These are phyloP conservation scores for Diplocarpon rosae DNA, from an alignment of 2,329 filamentous ascomycete species.

Conservation along the genomic window DNA sequence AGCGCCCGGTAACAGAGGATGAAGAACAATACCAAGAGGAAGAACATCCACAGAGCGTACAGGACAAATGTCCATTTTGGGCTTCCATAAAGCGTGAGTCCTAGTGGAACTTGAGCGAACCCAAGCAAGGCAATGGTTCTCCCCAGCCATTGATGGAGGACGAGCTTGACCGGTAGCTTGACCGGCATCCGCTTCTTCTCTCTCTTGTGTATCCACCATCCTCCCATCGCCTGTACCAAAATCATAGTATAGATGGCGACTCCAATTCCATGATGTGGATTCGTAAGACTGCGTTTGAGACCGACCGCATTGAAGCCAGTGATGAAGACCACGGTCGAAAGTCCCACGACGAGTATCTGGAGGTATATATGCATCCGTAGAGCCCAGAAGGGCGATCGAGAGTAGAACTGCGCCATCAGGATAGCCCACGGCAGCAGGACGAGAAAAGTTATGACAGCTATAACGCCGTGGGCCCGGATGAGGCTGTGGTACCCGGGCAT, in stretches of 20 bases:
- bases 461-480: conserved; percentile 58
- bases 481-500: conserved; percentile 60
- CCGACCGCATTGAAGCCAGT: conserved; percentile 73
- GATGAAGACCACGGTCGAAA: conserved; percentile 61
- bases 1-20: conserved; percentile 61
- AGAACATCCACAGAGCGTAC: conserved; percentile 66
- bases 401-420: conserved; percentile 61
- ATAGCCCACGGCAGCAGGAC: conserved; percentile 64
- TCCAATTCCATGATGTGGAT: conserved; percentile 78
- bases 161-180: conserved; percentile 26
- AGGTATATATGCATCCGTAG: conserved; percentile 64
- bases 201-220: conserved; percentile 43
- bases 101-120: conserved; percentile 77
- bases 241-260: conserved; percentile 67
- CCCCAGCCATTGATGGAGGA: conserved; percentile 79
- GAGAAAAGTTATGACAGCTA: conserved; percentile 65
- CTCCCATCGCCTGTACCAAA: conserved; percentile 59
- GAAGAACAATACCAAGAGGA: conserved; percentile 68
- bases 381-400: conserved; percentile 47
- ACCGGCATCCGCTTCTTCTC: conserved; percentile 33
- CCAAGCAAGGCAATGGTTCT: conserved; percentile 68
- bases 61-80: conserved; percentile 77
- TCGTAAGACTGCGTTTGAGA: conserved; percentile 57
- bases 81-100: conserved; percentile 84
- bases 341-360: conserved; percentile 55